Evolutionary conservation across 2,329 filamentous ascomycete species (phyloP).

Genomic region (Sclerotinia glacialis): DNA sequence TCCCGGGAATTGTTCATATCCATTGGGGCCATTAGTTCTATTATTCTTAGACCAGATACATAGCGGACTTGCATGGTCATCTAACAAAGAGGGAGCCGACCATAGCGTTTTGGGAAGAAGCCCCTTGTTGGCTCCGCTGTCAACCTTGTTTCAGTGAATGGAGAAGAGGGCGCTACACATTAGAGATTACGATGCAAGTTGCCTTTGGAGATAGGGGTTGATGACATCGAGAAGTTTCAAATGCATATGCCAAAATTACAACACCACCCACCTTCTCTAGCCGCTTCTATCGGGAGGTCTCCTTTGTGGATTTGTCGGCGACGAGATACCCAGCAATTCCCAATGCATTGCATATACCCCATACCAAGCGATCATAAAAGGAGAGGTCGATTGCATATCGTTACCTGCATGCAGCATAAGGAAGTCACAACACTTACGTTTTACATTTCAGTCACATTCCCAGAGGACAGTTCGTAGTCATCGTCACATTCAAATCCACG

Average conservation of each 20-base stretch:
- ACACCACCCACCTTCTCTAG: too few species aligned
- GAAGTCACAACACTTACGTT: neutral
- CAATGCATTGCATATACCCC: neutral
- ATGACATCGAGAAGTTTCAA: neutral
- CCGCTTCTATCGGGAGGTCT: neutral
- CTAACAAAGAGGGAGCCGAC: neutral
- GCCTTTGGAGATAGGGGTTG: neutral
- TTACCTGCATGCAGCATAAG: neutral
- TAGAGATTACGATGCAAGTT: neutral
- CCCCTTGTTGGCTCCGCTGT: neutral
- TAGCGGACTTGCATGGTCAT: neutral
- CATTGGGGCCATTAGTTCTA: neutral
- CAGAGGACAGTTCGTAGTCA: neutral
- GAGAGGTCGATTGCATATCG: neutral
- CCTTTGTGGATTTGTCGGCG: neutral
- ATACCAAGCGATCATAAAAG: neutral
- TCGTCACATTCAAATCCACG: neutral
- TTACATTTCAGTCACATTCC: neutral
- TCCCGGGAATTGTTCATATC: conserved; percentile 3
- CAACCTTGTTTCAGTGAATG: conserved; percentile 2
- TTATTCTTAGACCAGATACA: neutral
- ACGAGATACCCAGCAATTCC: neutral
- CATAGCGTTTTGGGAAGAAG: neutral
- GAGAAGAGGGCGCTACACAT: neutral
- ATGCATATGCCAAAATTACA: neutral